Evolutionary conservation across 1,284 basidiomycete species (phyloP).

Genomic region (Tremellales sp.): DNA sequence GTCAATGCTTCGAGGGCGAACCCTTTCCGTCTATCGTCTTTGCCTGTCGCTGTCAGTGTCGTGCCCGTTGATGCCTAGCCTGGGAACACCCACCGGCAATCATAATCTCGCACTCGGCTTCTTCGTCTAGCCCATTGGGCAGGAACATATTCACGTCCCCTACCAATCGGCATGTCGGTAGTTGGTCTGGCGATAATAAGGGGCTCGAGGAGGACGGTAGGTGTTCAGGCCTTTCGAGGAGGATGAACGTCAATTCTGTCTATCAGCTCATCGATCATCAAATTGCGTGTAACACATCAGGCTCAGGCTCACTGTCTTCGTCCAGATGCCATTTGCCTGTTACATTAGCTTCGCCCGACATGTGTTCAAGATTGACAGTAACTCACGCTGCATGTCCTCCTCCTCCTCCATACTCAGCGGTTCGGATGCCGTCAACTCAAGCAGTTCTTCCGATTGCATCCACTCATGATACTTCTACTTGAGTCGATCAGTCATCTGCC

Average conservation of each 20-base stretch:
- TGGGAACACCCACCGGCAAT: conserved; percentile 69
- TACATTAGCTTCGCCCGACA: background rate
- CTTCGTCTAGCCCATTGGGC: conserved; percentile 56
- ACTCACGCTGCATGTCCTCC: conserved; percentile 84
- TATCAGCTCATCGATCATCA: background rate
- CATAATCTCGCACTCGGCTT: conserved; percentile 74
- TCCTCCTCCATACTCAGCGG: conserved; percentile 77
- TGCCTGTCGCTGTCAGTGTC: conserved; percentile 14
- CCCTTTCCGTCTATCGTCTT: conserved; percentile 56
- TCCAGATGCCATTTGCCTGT: conserved; percentile 80
- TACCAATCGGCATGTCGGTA: conserved; percentile 64
- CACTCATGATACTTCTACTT: conserved; percentile 78
- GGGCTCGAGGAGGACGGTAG: conserved; percentile 3
- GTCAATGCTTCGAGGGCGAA: conserved; percentile 62
- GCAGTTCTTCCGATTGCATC: conserved; percentile 77
- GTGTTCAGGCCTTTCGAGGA: conserved; percentile 56
- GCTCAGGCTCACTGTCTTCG: conserved; percentile 64
- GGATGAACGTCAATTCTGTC: conserved; percentile 83
- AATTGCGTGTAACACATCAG: background rate
- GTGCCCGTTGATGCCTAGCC: no score
- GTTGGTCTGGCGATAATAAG: conserved; percentile 31
- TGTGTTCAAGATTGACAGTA: background rate
- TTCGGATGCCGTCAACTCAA: conserved; percentile 80
- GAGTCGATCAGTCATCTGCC: background rate
- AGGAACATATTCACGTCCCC: conserved; percentile 93